A percentile compares a stretch with the other conserved stretches of the same genome.
These are phyloP conservation scores for Pythium diclinum DNA, from an alignment of 352 stramenopile genomes.

Conservation along the genomic window DNA sequence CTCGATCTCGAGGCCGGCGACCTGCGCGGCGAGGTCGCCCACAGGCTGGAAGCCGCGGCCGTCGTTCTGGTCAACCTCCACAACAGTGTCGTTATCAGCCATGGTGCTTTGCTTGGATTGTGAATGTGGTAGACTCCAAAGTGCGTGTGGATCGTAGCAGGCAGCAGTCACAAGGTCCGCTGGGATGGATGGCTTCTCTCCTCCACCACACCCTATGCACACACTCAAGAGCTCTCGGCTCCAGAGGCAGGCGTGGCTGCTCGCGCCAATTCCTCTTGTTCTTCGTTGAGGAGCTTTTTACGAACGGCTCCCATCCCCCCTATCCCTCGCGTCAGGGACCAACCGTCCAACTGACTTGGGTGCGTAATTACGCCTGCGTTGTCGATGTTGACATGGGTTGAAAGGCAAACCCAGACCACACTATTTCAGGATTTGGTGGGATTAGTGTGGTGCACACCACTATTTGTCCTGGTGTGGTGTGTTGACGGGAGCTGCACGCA, in stretches of 20 bases:
- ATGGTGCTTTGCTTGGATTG: slow-evolving; percentile 20
- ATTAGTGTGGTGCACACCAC: slow-evolving; percentile 15
- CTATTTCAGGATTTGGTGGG: not conserved
- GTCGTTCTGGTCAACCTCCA: slow-evolving; percentile 64
- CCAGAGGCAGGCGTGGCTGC: not conserved
- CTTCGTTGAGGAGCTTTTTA: slow-evolving; percentile 18
- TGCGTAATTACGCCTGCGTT: slow-evolving; percentile 20
- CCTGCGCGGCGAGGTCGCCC: slow-evolving; percentile 34
- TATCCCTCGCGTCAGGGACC: slow-evolving; percentile 13
- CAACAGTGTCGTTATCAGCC: slow-evolving; percentile 43
- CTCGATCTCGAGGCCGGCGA: slow-evolving; percentile 43
- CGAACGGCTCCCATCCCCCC: slow-evolving; percentile 12
- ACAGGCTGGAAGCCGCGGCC: slow-evolving; percentile 64
- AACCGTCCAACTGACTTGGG: slow-evolving; percentile 13
- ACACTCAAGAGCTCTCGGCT: not conserved
- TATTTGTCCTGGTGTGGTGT: not conserved
- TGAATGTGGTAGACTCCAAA: slow-evolving; percentile 10
- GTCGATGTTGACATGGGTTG: slow-evolving; percentile 23
- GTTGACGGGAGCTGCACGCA: slow-evolving; percentile 7
- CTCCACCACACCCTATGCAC: not conserved
- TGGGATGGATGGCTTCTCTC: slow-evolving; percentile 18
- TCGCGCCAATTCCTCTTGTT: slow-evolving; percentile 7
- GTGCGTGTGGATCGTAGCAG: slow-evolving; percentile 13
- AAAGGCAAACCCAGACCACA: not conserved
- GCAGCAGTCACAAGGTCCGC: not conserved